Base-by-base conservation (phyloP, 1,139 yeast species). In the Hanseniaspora uvarum region DNA sequence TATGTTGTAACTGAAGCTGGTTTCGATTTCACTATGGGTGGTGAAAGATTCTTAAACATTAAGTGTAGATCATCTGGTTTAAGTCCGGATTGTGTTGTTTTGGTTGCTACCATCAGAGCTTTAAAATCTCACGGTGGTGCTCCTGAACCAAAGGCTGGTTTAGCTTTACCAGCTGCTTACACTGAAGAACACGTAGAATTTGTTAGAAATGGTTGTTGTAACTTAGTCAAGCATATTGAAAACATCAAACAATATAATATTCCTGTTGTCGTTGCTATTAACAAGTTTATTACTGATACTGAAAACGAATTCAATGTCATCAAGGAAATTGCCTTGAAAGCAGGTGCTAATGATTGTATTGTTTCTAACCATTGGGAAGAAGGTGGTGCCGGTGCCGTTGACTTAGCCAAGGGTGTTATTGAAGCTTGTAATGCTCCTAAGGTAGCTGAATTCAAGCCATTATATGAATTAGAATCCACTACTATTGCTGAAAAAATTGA, bases 11-110 rank as follows among this genome's bases (percentile, higher is more conserved):
- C 97, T 52, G 97, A 89, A 70, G 97, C 97, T 37, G 98, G 97
- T 58, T 92, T 92, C 74, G 98, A 92, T 70, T 89, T 92, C 77
- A 92, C 97, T 55, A 92, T 92, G 96, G 98, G 98, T 67, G 97
- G 97, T 67, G 98, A 92, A 73, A 79, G 97, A 69, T 92, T 92
- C 74, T 79, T 89, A 71, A 89, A 92, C 75, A 92, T 92, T 72
- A 92, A 92, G 74, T 88, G 96, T 72, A 81, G 98, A 68, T 79
- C 94, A 31, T 83, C 95, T 8, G 97, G 96, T 2, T 77, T 89
- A 59, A 76, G 77, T 23, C 98, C 98, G 40, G 96, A 92, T 67
- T 87, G 83, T 55, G 88, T 89, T 60, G 95, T 92, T 56, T 84
- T 92, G 67, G 98, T 92, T 56, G 97, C 98, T 51, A 92, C 98